phyloP scores from a whole-genome alignment of 2,329 filamentous ascomycete genomes.

The Pyrenophora tritici-repentis region DNA sequence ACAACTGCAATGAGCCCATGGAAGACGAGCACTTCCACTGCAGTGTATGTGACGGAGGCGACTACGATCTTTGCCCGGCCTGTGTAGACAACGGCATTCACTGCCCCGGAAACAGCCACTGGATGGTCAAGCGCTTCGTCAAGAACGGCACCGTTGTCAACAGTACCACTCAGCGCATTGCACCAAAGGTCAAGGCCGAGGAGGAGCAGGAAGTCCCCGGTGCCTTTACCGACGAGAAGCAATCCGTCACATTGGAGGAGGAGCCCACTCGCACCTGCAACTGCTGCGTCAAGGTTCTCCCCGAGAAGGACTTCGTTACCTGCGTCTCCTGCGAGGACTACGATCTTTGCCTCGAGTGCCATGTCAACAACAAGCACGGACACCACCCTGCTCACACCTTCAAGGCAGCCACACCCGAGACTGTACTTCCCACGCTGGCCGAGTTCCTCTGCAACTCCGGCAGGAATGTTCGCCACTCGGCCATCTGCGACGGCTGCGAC shows the following conservation, averaged over 20 bases:
- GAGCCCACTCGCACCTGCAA: slow-evolving; percentile 71
- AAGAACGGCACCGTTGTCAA: slow-evolving; percentile 77
- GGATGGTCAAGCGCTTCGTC: slow-evolving; percentile 90
- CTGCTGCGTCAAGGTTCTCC: slow-evolving; percentile 70
- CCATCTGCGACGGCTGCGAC: slow-evolving; percentile 94
- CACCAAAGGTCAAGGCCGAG: slow-evolving; percentile 62
- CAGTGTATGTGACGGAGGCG: slow-evolving; percentile 87
- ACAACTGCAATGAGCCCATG: slow-evolving; percentile 80
- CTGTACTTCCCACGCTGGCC: slow-evolving; percentile 62
- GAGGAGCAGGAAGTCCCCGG: slow-evolving; percentile 51
- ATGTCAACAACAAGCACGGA: slow-evolving; percentile 76
- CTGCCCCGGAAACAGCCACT: slow-evolving; percentile 81
- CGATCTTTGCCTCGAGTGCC: slow-evolving; percentile 87
- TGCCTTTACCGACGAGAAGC: slow-evolving; percentile 52
- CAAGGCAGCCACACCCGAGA: slow-evolving; percentile 67
- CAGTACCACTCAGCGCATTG: slow-evolving; percentile 82
- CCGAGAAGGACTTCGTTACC: slow-evolving; percentile 81
- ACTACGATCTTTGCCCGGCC: slow-evolving; percentile 86
- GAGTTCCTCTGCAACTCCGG: slow-evolving; percentile 74
- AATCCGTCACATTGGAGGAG: slow-evolving; percentile 44
- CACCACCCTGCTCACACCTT: slow-evolving; percentile 91
- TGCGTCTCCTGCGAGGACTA: slow-evolving; percentile 86
- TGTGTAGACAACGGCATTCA: slow-evolving; percentile 78
- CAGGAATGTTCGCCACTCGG: slow-evolving; percentile 79
- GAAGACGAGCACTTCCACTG: slow-evolving; percentile 90